Conservation (phyloP, 2,329 filamentous ascomycete genomes). For the Rhexocercosporidium sp. region DNA sequence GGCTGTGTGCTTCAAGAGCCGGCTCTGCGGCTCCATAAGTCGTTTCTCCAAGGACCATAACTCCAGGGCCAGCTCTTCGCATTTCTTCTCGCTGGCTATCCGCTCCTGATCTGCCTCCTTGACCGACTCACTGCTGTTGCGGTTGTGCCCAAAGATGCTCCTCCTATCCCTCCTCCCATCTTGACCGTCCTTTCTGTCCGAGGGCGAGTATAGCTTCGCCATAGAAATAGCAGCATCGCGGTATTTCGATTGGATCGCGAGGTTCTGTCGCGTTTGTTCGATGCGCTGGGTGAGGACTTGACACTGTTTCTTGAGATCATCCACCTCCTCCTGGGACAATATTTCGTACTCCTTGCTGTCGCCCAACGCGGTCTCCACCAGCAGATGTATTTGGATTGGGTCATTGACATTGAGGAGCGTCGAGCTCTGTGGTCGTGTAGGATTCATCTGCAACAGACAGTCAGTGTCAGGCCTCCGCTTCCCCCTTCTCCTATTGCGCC, state of each 20-base stretch:
- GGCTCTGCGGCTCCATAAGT: conserved; percentile 74
- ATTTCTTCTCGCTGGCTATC: conserved; percentile 75
- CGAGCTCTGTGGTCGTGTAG: conserved; percentile 58
- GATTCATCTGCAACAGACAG: conserved; percentile 51
- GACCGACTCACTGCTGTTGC: conserved; percentile 47
- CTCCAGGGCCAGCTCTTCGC: conserved; percentile 83
- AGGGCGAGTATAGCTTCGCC: conserved; percentile 76
- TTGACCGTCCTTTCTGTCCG: conserved; percentile 55
- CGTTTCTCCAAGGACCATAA: conserved; percentile 80
- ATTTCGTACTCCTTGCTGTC: conserved; percentile 88
- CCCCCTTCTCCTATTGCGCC: not conserved
- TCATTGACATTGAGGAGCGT: conserved; percentile 67
- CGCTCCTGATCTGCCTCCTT: conserved; percentile 75
- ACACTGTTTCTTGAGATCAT: conserved; percentile 87
- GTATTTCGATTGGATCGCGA: conserved; percentile 90
- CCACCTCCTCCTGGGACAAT: conserved; percentile 88
- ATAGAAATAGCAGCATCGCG: conserved; percentile 91
- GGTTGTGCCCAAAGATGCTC: conserved; percentile 52
- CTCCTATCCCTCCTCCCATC: conserved; percentile 55
- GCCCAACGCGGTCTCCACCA: conserved; percentile 90
- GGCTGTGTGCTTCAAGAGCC: conserved; percentile 86
- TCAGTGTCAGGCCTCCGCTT: conserved; percentile 20
- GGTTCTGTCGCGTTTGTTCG: conserved; percentile 79
- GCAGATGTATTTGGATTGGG: conserved; percentile 83
- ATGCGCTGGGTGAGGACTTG: conserved; percentile 75